phyloP scores from a whole-genome alignment of 768 basidiomycete genomes.

The Tricholoma hemisulphureum region DNA sequence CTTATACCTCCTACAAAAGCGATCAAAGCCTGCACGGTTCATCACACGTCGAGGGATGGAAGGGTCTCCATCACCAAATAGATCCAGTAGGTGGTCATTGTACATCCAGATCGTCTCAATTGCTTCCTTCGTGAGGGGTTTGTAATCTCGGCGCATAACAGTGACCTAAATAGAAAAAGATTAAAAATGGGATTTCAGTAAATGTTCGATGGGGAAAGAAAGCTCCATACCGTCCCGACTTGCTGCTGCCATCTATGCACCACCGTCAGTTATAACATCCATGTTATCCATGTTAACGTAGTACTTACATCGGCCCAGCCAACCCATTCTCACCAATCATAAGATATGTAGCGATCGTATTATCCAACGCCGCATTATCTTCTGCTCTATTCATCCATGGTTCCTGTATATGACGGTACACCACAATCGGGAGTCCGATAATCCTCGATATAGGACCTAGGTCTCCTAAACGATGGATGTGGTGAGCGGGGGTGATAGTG shows the following conservation, averaged over 20 bases:
- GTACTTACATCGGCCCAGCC: conserved; percentile 5
- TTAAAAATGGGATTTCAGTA: no score
- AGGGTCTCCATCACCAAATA: conserved; percentile 17
- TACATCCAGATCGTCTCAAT: conserved; percentile 33
- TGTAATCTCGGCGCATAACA: conserved; percentile 13
- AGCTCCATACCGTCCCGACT: conserved; percentile 7
- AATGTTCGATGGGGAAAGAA: no score
- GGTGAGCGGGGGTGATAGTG: conserved; percentile 4
- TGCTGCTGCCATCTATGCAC: conserved; percentile 6
- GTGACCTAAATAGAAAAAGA: conserved; percentile 5
- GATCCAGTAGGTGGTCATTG: conserved; percentile 28
- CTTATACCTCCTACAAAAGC: conserved; percentile 6
- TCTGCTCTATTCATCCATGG: neutral
- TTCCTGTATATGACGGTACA: conserved; percentile 8
- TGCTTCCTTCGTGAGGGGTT: conserved; percentile 9
- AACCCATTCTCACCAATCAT: conserved; percentile 9
- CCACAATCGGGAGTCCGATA: conserved; percentile 4
- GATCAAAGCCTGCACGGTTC: conserved; percentile 6
- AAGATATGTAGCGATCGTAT: conserved; percentile 12
- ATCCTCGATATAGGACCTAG: conserved; percentile 5
- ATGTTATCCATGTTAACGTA: neutral
- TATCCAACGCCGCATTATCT: conserved; percentile 1
- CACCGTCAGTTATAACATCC: neutral
- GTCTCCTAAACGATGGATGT: conserved; percentile 10
- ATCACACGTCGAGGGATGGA: neutral